A percentile compares a stretch with the other conserved stretches of the same genome.
Evolutionary conservation across 1,284 basidiomycete species (phyloP).

Genomic region (Ganoderma lingzhi): DNA sequence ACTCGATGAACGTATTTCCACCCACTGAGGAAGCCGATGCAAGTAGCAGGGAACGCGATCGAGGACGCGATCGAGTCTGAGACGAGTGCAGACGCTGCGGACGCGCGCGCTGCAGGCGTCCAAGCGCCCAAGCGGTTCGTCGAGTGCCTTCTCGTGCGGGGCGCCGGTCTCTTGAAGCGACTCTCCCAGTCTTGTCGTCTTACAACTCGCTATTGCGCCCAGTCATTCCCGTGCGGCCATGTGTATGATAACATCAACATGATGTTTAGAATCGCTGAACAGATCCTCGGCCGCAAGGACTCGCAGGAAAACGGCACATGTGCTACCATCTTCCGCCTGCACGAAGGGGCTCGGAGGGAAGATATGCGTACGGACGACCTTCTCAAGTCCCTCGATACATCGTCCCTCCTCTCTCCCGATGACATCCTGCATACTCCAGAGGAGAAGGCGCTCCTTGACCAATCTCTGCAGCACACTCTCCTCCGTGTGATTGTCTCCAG

Average conservation of each 20-base stretch:
- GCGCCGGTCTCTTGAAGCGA: constrained; percentile 16
- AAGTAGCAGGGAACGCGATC: neutral
- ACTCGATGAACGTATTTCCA: constrained; percentile 43
- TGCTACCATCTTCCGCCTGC: constrained; percentile 36
- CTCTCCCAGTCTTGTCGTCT: constrained; percentile 13
- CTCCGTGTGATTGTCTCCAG: constrained; percentile 45
- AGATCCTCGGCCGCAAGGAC: constrained; percentile 43
- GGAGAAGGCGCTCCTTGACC: constrained; percentile 29
- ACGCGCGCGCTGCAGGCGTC: too few relatives aligned
- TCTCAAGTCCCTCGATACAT: constrained; percentile 30
- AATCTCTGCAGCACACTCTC: constrained; percentile 39
- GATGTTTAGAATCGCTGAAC: constrained; percentile 41
- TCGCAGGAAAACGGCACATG: constrained; percentile 44
- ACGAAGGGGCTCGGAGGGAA: constrained; percentile 33
- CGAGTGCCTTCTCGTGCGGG: neutral
- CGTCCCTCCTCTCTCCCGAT: constrained; percentile 33
- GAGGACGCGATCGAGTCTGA: constrained; percentile 2
- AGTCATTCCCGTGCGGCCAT: constrained; percentile 28
- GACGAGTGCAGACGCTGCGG: too few relatives aligned
- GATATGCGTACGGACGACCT: constrained; percentile 35
- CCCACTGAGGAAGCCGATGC: neutral
- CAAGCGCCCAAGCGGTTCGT: neutral
- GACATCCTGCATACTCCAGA: constrained; percentile 37
- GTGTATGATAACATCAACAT: constrained; percentile 50
- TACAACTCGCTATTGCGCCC: constrained; percentile 30